Conservation (phyloP, 1,284 basidiomycete species). For the Lignosus rhinocerotis region DNA sequence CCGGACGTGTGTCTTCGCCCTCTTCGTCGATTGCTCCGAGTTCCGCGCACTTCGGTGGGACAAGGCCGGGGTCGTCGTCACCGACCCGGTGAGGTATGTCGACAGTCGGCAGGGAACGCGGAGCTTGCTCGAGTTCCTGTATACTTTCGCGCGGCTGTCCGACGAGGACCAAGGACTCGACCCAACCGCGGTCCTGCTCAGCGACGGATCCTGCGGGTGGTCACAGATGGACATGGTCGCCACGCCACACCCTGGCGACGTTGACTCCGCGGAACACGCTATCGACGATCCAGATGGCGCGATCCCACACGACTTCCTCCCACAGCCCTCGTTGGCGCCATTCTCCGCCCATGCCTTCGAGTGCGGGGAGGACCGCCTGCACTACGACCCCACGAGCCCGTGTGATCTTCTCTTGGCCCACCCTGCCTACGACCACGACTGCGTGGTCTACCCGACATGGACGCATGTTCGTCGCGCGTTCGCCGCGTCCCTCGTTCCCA, state of each 20-base stretch:
- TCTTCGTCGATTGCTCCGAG: background rate
- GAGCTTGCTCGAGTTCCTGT: conserved; percentile 15
- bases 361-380: background rate
- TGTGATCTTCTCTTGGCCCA: background rate
- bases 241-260: background rate
- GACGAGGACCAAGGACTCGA: conserved; percentile 12
- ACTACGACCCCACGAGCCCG: background rate
- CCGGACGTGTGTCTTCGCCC: background rate
- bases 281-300: background rate
- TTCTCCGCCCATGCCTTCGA: background rate
- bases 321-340: background rate
- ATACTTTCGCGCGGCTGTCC: conserved; percentile 7
- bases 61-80: background rate
- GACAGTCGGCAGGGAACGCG: background rate
- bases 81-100: background rate
- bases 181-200: background rate
- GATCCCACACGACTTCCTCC: background rate
- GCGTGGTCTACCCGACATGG: background rate
- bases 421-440: too few relatives aligned
- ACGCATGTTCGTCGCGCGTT: conserved; percentile 7
- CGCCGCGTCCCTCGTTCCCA: background rate
- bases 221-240: background rate
- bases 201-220: background rate
- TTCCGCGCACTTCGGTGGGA: conserved; percentile 7
- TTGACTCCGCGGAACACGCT: background rate